Evolutionary conservation across 345 rosid species (phyloP), one percentile per base, ranked within the genome.

Genomic region (Hibiscus mutabilis): DNA sequence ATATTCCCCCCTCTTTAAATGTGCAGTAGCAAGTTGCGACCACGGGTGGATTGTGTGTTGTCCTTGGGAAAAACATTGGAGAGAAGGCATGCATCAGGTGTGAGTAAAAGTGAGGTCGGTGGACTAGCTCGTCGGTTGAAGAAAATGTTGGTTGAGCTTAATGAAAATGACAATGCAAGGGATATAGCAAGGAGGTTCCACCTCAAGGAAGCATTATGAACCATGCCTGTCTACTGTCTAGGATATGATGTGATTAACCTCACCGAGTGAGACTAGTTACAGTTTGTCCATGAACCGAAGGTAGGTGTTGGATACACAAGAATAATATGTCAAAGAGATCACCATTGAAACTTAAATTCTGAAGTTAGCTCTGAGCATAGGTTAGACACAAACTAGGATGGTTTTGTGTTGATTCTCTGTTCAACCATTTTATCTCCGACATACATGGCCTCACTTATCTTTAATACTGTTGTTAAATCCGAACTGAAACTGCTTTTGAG

Each of bases 111-210:
- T 9, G 99, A 90, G 79, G 81, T 82, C 2, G 83, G 82, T 66
- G 90, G 84, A 70, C 97, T 95, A 59, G 95, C 96, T 21, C 87
- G 93, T 52, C 79, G 97, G 73, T 61, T 93, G 83, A 91, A 90
- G 88, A 90, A 81, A 84, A 80, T 94, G 86, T 82, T 91, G 40
- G 40, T 35, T 35, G 40, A 35, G 40, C 40, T 35, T 91, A 86
- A 90, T 18, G 96, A 94, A 71, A 91, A 94, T 24, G 98, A 94
- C 80, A 79, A 70, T 60, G 98, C 95, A 13, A 78, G 93, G 40
- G 40, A 35, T 35, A 35, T 35, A 35, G 40, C 40, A 35, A 35
- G 40, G 40, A 35, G 40, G 40, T 35, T 35, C 40, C 40, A 35
- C 9, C 40, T 35, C 19, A 90, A 82, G 81, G 97, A 95, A 83